phyloP scores from a whole-genome alignment of 768 basidiomycete species.

The Psilocybe azurescens region DNA sequence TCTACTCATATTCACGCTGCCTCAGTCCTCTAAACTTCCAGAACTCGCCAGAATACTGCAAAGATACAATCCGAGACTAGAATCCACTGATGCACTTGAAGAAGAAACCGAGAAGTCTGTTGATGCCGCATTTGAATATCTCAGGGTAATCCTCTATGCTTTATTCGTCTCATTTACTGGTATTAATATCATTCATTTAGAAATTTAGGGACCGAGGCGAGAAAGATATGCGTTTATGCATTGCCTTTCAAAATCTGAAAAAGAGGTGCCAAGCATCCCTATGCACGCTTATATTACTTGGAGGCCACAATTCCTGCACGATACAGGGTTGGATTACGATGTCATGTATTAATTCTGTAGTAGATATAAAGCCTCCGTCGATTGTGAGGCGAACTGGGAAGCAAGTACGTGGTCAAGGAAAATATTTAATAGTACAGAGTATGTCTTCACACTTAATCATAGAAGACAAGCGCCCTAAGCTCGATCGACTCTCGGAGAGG shows the following conservation, averaged over 20 bases:
- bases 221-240: neutral
- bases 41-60: neutral
- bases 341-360: neutral
- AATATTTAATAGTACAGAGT: too few relatives aligned
- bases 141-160: neutral
- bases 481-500: slow-evolving; percentile 65
- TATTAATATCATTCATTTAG: neutral
- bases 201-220: neutral
- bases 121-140: neutral
- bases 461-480: slow-evolving; percentile 67
- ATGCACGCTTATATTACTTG: neutral
- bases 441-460: slow-evolving; percentile 38
- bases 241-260: neutral
- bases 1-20: neutral
- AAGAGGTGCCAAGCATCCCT: neutral
- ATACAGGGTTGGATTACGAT: neutral
- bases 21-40: neutral
- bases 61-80: neutral
- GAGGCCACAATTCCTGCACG: neutral
- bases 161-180: neutral
- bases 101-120: neutral
- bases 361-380: too few relatives aligned
- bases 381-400: too few relatives aligned
- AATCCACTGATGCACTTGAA: neutral
- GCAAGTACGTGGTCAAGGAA: too few relatives aligned